Evolutionary conservation across 2,329 filamentous ascomycete species (phyloP).

Genomic region (Colletotrichum theobromicola): DNA sequence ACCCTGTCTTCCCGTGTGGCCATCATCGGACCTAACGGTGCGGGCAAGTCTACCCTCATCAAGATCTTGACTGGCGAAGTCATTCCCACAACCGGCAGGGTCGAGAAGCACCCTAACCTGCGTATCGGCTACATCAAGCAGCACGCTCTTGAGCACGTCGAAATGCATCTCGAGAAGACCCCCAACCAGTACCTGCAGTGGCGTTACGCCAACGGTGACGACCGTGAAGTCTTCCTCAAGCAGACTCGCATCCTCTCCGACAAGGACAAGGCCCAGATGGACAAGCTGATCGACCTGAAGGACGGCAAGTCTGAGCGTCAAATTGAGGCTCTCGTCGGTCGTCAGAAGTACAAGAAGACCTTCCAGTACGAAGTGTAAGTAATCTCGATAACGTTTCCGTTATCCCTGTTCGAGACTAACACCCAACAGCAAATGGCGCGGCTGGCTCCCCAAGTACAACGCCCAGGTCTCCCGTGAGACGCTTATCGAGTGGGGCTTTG

Average conservation of each 20-base stretch:
- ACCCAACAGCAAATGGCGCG: conserved; percentile 81
- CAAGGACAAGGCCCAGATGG: conserved; percentile 88
- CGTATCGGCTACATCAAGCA: conserved; percentile 99
- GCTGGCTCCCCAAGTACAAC: conserved; percentile 91
- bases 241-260: conserved; percentile 90
- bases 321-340: conserved; percentile 89
- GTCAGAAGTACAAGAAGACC: conserved; percentile 98
- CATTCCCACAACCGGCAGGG: conserved; percentile 81
- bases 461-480: conserved; percentile 92
- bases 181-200: conserved; percentile 99
- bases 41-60: conserved; percentile 97
- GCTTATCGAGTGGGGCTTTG: conserved; percentile 82
- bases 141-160: conserved; percentile 97
- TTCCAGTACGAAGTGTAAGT: conserved; percentile 95
- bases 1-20: conserved; percentile 90
- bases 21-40: conserved; percentile 97
- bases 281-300: conserved; percentile 83
- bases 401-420: conserved; percentile 26
- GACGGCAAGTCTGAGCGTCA: conserved; percentile 81
- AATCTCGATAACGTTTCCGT: neutral
- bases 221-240: conserved; percentile 97
- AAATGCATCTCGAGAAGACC: conserved; percentile 99
- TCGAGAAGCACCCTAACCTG: conserved; percentile 98
- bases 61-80: conserved; percentile 95
- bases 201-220: conserved; percentile 96